Conservation (phyloP, 2,329 filamentous ascomycete genomes). For the Zelopaecilomyces penicillatus region DNA sequence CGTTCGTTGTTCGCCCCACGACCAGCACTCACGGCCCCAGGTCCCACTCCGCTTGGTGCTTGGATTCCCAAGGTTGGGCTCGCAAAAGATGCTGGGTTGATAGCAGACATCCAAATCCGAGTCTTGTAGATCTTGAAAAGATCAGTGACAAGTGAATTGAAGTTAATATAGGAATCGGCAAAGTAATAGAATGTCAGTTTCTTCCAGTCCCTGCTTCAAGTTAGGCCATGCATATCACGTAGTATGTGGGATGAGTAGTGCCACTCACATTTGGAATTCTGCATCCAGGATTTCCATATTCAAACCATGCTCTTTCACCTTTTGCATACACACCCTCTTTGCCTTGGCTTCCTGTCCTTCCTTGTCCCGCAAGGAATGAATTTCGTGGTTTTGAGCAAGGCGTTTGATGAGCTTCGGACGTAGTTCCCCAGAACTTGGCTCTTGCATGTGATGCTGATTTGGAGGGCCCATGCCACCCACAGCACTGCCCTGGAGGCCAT, state of each 20-base stretch:
- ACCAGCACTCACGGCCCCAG: slow-evolving; percentile 54
- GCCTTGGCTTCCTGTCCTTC: slow-evolving; percentile 97
- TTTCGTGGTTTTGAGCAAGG: slow-evolving; percentile 83
- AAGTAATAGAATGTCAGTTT: slow-evolving; percentile 99
- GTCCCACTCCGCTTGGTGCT: slow-evolving; percentile 58
- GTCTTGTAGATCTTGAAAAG: slow-evolving; percentile 99
- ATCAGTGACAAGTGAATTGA: slow-evolving; percentile 94
- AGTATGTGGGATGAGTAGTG: background rate
- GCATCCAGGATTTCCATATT: slow-evolving; percentile 99
- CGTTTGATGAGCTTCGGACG: slow-evolving; percentile 97
- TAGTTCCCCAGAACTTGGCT: slow-evolving; percentile 64
- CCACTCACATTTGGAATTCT: slow-evolving; percentile 90
- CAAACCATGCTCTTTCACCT: slow-evolving; percentile 86
- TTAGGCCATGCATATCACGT: slow-evolving; percentile 7
- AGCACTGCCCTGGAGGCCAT: slow-evolving; percentile 58
- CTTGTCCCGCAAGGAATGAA: slow-evolving; percentile 82
- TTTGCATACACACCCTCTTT: slow-evolving; percentile 92
- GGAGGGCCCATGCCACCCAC: slow-evolving; percentile 73
- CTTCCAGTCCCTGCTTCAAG: slow-evolving; percentile 75
- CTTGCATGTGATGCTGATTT: slow-evolving; percentile 63
- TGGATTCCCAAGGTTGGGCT: slow-evolving; percentile 66
- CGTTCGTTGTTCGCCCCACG: slow-evolving; percentile 39
- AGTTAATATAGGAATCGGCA: slow-evolving; percentile 96
- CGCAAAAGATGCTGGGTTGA: slow-evolving; percentile 93
- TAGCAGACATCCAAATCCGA: slow-evolving; percentile 98